phyloP scores from a whole-genome alignment of 1,284 basidiomycete genomes.

The Malassezia restricta region DNA sequence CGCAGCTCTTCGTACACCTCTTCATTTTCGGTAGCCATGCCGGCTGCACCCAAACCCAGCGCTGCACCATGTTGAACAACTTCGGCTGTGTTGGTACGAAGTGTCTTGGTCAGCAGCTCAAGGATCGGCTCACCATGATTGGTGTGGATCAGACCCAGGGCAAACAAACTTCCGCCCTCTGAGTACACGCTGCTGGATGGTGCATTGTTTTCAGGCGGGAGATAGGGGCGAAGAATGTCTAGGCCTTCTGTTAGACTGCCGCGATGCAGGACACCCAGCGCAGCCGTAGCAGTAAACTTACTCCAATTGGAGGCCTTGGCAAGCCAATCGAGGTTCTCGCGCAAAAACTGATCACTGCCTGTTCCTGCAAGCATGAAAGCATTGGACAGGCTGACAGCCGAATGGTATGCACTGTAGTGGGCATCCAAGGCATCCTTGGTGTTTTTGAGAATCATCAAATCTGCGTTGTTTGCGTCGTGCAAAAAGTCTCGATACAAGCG shows the following conservation, averaged over 20 bases:
- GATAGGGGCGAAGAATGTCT: conserved; percentile 40
- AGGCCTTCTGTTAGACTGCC: conserved; percentile 43
- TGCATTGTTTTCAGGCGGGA: conserved; percentile 33
- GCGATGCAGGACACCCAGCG: conserved; percentile 45
- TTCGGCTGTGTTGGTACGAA: conserved; percentile 42
- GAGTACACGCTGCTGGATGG: conserved; percentile 41
- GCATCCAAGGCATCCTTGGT: conserved; percentile 44
- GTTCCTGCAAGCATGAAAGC: conserved; percentile 46
- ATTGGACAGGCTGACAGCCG: conserved; percentile 43
- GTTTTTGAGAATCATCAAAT: conserved; percentile 39
- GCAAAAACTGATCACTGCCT: conserved; percentile 44
- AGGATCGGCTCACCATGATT: conserved; percentile 44
- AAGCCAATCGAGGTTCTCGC: conserved; percentile 46
- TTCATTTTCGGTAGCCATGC: conserved; percentile 45
- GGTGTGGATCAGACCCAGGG: conserved; percentile 44
- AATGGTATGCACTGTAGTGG: conserved; percentile 44
- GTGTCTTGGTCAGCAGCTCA: conserved; percentile 39
- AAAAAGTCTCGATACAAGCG: conserved; percentile 45
- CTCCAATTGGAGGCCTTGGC: conserved; percentile 46
- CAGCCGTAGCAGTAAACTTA: conserved; percentile 46
- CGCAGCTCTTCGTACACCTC: conserved; percentile 44
- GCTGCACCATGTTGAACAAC: conserved; percentile 46
- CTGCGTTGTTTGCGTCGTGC: conserved; percentile 40
- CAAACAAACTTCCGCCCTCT: conserved; percentile 43
- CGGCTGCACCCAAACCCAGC: conserved; percentile 43